Evolutionary conservation across 2,329 filamentous ascomycete genomes (phyloP).

Genomic region (Pseudogymnoascus sp.): DNA sequence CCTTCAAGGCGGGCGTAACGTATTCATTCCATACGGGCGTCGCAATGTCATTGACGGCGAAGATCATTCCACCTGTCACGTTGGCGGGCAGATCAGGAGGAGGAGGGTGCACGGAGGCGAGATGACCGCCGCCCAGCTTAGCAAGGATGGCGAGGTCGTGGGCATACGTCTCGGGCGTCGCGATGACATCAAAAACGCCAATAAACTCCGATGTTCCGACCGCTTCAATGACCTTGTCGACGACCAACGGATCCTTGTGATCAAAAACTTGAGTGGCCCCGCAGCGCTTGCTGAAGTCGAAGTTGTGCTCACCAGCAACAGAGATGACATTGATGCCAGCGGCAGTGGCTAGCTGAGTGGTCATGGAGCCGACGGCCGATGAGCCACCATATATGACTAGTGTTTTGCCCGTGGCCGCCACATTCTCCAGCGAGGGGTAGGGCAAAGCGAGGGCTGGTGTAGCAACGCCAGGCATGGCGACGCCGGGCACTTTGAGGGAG

Average conservation of each 20-base stretch:
- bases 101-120: constrained; percentile 32
- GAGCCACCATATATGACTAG: not conserved
- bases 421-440: not conserved
- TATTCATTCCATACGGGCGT: constrained; percentile 22
- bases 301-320: constrained; percentile 14
- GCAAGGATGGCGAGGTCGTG: constrained; percentile 20
- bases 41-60: constrained; percentile 25
- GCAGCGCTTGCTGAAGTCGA: constrained; percentile 15
- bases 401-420: not conserved
- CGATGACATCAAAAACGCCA: constrained; percentile 23
- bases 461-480: constrained; percentile 12
- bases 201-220: constrained; percentile 16
- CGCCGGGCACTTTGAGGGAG: constrained; percentile 19
- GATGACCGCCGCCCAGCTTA: constrained; percentile 28
- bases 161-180: constrained; percentile 19
- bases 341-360: constrained; percentile 18
- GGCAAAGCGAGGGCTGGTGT: constrained; percentile 8
- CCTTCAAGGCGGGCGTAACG: constrained; percentile 21
- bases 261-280: constrained; percentile 23
- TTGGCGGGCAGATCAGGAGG: constrained; percentile 16
- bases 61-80: constrained; percentile 28
- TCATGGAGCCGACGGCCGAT: constrained; percentile 13
- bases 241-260: constrained; percentile 19
- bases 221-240: constrained; percentile 19
- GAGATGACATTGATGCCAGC: constrained; percentile 16